A percentile compares a stretch with the other conserved stretches of the same genome.
These are phyloP conservation scores for Mycena leptocephala DNA, from an alignment of 768 basidiomycete genomes.

Conservation along the genomic window DNA sequence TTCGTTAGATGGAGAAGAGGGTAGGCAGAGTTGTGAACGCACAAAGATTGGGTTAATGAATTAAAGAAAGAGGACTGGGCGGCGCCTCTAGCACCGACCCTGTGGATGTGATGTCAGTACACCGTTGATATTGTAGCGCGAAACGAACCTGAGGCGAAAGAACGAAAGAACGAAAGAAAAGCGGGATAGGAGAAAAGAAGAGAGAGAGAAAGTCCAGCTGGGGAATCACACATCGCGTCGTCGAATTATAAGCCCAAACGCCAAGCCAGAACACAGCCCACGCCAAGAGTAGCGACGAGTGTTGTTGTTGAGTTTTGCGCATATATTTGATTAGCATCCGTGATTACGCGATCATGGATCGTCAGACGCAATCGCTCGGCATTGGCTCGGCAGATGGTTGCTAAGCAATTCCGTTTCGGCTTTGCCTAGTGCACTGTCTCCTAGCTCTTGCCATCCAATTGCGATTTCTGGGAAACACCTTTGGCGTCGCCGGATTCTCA, in stretches of 20 bases:
- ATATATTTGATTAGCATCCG: background rate
- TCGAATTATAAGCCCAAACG: too few relatives aligned
- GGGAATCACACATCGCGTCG: too few relatives aligned
- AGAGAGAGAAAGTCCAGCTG: background rate
- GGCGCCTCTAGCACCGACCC: slow-evolving; percentile 16
- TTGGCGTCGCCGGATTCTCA: too few relatives aligned
- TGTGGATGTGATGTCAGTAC: slow-evolving; percentile 3
- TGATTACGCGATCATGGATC: slow-evolving; percentile 1
- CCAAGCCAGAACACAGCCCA: background rate
- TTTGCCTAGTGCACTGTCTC: too few relatives aligned
- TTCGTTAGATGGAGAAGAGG: background rate
- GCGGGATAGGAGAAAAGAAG: too few relatives aligned
- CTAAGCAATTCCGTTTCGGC: background rate
- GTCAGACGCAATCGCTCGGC: background rate
- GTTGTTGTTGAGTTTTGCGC: background rate
- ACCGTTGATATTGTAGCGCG: background rate
- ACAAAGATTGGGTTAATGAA: slow-evolving; percentile 2
- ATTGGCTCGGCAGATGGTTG: slow-evolving; percentile 2
- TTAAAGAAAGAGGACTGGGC: slow-evolving; percentile 17
- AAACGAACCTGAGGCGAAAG: slow-evolving; percentile 15
- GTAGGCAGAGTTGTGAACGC: background rate
- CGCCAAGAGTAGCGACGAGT: background rate
- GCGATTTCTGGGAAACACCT: too few relatives aligned
- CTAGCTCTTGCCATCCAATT: too few relatives aligned
- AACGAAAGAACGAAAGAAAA: background rate